phyloP scores from a whole-genome alignment of 225 moss, liverwort and hornwort species.

The Bryoerythrophyllum caledonicum region DNA sequence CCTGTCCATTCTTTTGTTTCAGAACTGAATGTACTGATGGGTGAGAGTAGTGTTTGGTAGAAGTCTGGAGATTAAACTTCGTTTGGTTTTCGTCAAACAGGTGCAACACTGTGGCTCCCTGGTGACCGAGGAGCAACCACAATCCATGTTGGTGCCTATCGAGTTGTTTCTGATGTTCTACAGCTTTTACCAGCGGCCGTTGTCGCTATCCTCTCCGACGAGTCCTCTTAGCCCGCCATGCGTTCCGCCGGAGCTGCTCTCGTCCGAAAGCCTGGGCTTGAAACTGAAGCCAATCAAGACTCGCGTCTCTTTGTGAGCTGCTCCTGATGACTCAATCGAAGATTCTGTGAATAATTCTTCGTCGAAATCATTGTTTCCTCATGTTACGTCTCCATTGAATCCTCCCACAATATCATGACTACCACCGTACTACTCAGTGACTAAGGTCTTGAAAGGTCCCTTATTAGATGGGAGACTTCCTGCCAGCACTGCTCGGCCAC shows the following conservation, averaged over 20 bases:
- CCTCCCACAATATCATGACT: conserved; percentile 9
- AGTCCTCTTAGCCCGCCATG: conserved; percentile 83
- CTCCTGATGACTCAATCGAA: background rate
- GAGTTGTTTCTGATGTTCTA: conserved; percentile 90
- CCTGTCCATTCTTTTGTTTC: background rate
- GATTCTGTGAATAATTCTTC: conserved; percentile 20
- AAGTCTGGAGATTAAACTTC: background rate
- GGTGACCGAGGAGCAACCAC: conserved; percentile 51
- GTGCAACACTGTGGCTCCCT: conserved; percentile 62
- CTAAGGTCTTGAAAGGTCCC: conserved; percentile 24
- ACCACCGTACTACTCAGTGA: conserved; percentile 21
- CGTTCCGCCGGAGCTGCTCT: conserved; percentile 71
- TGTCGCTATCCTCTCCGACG: conserved; percentile 62
- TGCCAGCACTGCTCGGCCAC: conserved; percentile 26
- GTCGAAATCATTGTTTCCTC: background rate
- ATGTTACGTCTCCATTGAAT: background rate
- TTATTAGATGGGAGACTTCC: conserved; percentile 21
- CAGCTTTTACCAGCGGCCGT: conserved; percentile 62
- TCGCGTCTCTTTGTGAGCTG: conserved; percentile 31
- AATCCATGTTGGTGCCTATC: conserved; percentile 84
- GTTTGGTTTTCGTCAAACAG: conserved; percentile 25
- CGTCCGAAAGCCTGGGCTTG: conserved; percentile 76
- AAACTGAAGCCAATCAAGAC: conserved; percentile 94
- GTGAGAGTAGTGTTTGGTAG: background rate
- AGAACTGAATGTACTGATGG: background rate